Evolutionary conservation across 305 asterid species (phyloP).

Genomic region (Fraxinus albicans): DNA sequence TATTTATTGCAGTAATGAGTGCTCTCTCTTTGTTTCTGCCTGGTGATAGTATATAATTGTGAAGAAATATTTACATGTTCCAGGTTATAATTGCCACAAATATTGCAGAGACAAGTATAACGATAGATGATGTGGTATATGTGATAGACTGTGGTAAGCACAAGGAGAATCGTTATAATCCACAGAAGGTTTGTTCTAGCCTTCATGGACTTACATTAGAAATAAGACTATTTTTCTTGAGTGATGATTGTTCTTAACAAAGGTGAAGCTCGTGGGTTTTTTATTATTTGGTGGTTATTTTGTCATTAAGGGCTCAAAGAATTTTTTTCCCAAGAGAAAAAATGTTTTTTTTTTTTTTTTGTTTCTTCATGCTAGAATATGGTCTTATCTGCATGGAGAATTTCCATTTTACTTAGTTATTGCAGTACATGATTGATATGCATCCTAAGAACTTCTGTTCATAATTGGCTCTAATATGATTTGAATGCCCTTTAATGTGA

Average conservation of each 20-base stretch:
- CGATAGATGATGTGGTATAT: constrained; percentile 93
- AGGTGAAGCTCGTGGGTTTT: constrained; percentile 2
- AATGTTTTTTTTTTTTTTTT: neutral
- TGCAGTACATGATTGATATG: neutral
- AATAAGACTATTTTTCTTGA: constrained; percentile 21
- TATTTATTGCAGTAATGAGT: constrained; percentile 1
- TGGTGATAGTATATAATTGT: neutral
- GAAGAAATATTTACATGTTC: constrained; percentile 17
- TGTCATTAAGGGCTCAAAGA: neutral
- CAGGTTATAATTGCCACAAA: constrained; percentile 96
- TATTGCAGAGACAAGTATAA: constrained; percentile 98
- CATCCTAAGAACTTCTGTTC: neutral
- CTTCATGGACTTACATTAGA: constrained; percentile 25
- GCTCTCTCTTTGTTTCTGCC: neutral
- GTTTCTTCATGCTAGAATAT: neutral
- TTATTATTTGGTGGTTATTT: neutral
- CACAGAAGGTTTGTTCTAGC: constrained; percentile 62
- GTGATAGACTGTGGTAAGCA: constrained; percentile 96
- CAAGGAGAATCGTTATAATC: constrained; percentile 92
- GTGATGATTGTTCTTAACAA: constrained; percentile 22
- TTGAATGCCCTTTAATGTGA: neutral
- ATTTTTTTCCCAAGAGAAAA: neutral
- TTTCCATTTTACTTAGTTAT: constrained; percentile 7
- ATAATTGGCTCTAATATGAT: constrained; percentile 9
- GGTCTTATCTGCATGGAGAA: constrained; percentile 5